Base-by-base conservation (phyloP, 106 monocot species). In the Allium fistulosum region DNA sequence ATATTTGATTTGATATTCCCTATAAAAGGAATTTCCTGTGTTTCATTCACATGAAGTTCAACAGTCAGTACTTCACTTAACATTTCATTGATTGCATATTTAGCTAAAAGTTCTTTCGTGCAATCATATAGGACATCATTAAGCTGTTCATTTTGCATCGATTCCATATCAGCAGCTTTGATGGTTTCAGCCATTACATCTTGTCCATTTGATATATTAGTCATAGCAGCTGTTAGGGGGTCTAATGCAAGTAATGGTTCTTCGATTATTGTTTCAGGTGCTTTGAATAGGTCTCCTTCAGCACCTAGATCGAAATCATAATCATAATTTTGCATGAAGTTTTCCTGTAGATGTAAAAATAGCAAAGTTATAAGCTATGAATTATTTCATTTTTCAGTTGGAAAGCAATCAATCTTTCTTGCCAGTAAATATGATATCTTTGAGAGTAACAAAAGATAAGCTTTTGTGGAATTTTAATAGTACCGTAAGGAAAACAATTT, bases 231-330 rank as follows among this genome's bases (percentile, higher is more conserved):
- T 1, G 71, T 57, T 53, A 89, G 11, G 9, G 75, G 74, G 72
- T 82, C 79, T 10, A 80, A 49, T 4, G 65, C 60, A 56, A 74
- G 61, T 12, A 68, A 13, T 46, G 74, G 72, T 51, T 82, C 82
- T 75, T 88, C 88, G 26, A 82, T 49, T 51, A 84, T 82, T 27
- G 88, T 77, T 64, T 84, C 84, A 49, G 88, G 80, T 64, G 88
- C 82, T 71, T 89, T 82, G 80, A 89, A 89, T 50, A 90, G 70
- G 59, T 90, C 89, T 67, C 85, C 89, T 79, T 89, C 88, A 61
- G 62, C 81, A 65, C 89, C 89, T 11, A 85, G 72, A 46, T 90
- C 75, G 58, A 85, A 85, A 51, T 80, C 85, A 45, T 78, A 73
- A 11, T 28, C 28, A 60, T 78, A 74, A 7, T 61, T 64, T 65